Conservation (phyloP, 805 yeast genomes). For the Ogataea angusta region DNA sequence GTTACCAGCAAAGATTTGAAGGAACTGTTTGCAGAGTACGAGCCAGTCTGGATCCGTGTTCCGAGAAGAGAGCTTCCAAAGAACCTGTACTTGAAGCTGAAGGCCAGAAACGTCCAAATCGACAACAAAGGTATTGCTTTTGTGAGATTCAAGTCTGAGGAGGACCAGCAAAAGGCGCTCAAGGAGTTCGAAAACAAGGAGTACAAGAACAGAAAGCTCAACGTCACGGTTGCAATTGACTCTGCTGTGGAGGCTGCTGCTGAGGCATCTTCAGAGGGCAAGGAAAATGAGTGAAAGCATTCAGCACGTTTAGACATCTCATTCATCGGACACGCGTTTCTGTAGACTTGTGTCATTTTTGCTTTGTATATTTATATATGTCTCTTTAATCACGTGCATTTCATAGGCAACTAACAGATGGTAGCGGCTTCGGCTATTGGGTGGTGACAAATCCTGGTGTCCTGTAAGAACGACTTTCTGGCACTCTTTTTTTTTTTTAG, state of each 20-base stretch:
- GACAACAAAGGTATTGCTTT: constrained; percentile 66
- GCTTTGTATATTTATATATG: constrained; percentile 12
- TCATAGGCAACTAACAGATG: no score
- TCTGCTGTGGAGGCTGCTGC: constrained; percentile 31
- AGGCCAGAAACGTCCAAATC: constrained; percentile 43
- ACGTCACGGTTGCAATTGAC: constrained; percentile 73
- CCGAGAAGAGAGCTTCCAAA: constrained; percentile 50
- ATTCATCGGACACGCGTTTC: constrained; percentile 1
- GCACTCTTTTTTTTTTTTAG: not conserved
- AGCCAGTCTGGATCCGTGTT: constrained; percentile 57
- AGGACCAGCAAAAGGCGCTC: constrained; percentile 47
- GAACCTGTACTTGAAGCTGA: constrained; percentile 40
- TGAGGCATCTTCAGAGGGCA: constrained; percentile 7
- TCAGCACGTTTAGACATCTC: constrained; percentile 4
- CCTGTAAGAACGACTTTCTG: not conserved
- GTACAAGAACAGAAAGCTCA: constrained; percentile 61
- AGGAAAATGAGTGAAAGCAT: constrained; percentile 10
- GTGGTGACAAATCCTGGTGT: not conserved
- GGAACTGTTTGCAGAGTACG: constrained; percentile 44
- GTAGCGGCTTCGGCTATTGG: not conserved
- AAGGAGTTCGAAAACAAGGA: constrained; percentile 63
- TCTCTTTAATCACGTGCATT: constrained; percentile 9
- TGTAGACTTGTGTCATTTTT: not conserved
- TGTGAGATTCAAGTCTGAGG: constrained; percentile 48
- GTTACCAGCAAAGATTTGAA: constrained; percentile 45